Percentiles rank a stretch among this genome's conserved stretches.
These are phyloP conservation scores for Kwoniella botswanensis DNA, from an alignment of 768 basidiomycete species.

Conservation along the genomic window DNA sequence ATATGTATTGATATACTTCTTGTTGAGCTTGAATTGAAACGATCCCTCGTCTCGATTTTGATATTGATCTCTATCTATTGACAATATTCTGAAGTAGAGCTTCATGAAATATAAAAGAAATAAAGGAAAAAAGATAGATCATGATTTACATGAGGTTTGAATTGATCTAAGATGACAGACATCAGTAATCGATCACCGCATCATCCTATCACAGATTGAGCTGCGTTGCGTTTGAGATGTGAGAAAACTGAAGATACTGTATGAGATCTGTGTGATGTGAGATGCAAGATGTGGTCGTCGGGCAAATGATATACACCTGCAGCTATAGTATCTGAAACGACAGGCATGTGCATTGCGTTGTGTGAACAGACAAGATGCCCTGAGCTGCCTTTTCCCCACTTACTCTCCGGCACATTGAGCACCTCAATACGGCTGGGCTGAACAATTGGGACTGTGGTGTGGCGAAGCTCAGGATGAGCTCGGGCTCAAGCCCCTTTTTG, in stretches of 20 bases:
- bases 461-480: too few relatives aligned
- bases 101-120: too few relatives aligned
- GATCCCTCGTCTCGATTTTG: not conserved
- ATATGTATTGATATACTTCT: not conserved
- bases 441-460: too few relatives aligned
- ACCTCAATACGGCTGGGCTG: too few relatives aligned
- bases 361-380: not conserved
- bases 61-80: not conserved
- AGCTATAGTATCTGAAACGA: too few relatives aligned
- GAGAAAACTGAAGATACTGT: too few relatives aligned
- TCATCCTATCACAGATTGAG: not conserved
- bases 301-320: not conserved
- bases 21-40: not conserved
- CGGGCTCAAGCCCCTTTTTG: too few relatives aligned
- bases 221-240: not conserved
- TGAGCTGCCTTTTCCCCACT: not conserved
- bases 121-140: not conserved
- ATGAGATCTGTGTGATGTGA: not conserved
- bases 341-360: not conserved
- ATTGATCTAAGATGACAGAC: not conserved
- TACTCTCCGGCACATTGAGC: not conserved
- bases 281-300: not conserved
- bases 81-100: too few relatives aligned
- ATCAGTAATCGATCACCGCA: not conserved
- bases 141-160: not conserved